phyloP scores from a whole-genome alignment of 2,329 filamentous ascomycete genomes.

The Botrytis deweyae region DNA sequence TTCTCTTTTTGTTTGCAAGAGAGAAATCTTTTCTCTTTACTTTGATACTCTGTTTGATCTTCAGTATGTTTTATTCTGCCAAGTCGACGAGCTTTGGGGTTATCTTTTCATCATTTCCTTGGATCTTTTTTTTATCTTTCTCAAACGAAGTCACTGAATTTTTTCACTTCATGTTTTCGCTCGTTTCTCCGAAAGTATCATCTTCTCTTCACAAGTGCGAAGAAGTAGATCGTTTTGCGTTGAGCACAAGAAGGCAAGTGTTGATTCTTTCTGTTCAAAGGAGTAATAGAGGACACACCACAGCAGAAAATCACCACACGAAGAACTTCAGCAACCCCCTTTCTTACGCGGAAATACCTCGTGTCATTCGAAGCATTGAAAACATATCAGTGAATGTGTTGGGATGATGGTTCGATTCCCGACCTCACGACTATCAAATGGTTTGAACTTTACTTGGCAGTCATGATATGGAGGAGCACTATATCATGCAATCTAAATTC shows the following conservation, averaged over 20 bases:
- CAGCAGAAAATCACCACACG: not conserved
- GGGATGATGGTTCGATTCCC: not conserved
- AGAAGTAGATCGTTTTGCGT: not conserved
- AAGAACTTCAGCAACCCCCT: not conserved
- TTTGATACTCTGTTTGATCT: not conserved
- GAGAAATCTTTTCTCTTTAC: not conserved
- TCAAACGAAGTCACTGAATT: not conserved
- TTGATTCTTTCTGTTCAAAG: too few species aligned
- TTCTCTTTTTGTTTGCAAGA: not conserved
- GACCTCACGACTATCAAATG: not conserved
- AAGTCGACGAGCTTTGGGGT: not conserved
- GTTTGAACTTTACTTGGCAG: not conserved
- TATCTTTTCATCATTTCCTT: not conserved
- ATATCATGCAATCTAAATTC: not conserved
- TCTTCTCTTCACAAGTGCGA: not conserved
- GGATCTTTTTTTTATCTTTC: not conserved
- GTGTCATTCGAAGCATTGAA: not conserved
- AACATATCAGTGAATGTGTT: not conserved
- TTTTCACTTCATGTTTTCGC: not conserved
- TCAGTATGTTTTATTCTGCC: not conserved
- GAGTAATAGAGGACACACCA: not conserved
- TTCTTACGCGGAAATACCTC: not conserved
- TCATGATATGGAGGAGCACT: not conserved
- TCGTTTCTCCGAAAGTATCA: too few species aligned
- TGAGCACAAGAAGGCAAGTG: not conserved